phyloP scores from a whole-genome alignment of 352 stramenopile genomes.

The Phytophthora brassicae region DNA sequence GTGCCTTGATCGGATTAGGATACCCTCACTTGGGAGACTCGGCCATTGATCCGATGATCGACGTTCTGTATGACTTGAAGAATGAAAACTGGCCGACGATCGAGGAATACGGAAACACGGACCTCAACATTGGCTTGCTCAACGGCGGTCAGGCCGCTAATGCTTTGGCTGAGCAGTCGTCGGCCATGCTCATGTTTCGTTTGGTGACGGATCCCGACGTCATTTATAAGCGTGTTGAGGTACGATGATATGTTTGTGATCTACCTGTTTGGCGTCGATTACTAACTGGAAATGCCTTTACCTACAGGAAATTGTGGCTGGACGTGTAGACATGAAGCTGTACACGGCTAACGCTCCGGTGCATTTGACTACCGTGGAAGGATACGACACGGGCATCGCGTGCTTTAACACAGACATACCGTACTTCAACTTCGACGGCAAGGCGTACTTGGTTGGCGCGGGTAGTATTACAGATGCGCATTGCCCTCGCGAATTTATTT shows the following conservation, averaged over 20 bases:
- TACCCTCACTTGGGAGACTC: conserved; percentile 86
- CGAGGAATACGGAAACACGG: conserved; percentile 80
- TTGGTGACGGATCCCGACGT: conserved; percentile 71
- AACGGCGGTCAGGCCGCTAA: conserved; percentile 82
- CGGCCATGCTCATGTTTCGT: conserved; percentile 90
- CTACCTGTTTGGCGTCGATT: background rate
- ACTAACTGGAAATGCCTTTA: background rate
- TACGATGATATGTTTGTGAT: conserved; percentile 6
- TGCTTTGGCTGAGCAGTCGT: conserved; percentile 78
- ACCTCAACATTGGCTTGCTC: conserved; percentile 85
- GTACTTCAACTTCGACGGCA: conserved; percentile 83
- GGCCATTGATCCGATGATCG: conserved; percentile 82
- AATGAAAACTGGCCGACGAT: conserved; percentile 72
- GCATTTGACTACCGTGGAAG: conserved; percentile 75
- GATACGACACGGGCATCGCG: conserved; percentile 84
- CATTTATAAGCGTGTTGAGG: conserved; percentile 69
- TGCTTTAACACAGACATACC: conserved; percentile 91
- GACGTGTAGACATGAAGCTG: conserved; percentile 66
- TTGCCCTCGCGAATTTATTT: conserved; percentile 72
- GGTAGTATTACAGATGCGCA: conserved; percentile 78
- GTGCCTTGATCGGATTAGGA: conserved; percentile 28
- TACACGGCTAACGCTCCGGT: conserved; percentile 86
- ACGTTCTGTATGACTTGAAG: conserved; percentile 84
- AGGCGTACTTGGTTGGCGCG: conserved; percentile 75
- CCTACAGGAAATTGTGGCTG: conserved; percentile 56